Conservation (phyloP, 148 eudicot species). For the Cornus kousa region DNA sequence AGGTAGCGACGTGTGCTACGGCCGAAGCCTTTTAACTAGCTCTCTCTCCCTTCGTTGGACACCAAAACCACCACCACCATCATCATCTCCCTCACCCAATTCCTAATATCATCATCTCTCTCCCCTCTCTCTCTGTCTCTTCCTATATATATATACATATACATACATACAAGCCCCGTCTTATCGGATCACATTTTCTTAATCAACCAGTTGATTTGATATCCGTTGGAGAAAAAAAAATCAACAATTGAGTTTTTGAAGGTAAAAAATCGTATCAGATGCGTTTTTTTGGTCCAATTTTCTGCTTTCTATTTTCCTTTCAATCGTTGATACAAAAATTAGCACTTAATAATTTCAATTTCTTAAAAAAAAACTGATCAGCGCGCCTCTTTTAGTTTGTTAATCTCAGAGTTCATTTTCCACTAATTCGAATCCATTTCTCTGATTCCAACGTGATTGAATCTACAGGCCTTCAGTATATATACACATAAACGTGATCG, state of each 20-base stretch:
- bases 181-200: neutral
- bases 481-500: no score
- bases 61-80: neutral
- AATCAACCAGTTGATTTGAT: neutral
- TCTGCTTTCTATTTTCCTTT: neutral
- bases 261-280: slow-evolving; percentile 6
- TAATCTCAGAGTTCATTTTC: neutral
- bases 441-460: slow-evolving; percentile 11
- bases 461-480: neutral
- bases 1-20: slow-evolving; percentile 18
- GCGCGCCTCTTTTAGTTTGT: no score
- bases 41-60: neutral
- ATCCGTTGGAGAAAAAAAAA: neutral
- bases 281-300: neutral
- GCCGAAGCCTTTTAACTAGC: neutral
- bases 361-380: neutral
- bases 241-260: neutral
- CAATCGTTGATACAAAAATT: neutral
- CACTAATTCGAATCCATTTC: neutral
- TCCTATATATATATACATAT: neutral
- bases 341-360: neutral
- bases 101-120: neutral
- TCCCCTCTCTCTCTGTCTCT: slow-evolving; percentile 1
- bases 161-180: neutral
- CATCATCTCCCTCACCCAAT: neutral